phyloP scores from a whole-genome alignment of 1,139 yeast species.

The Pneumocystis canis region DNA sequence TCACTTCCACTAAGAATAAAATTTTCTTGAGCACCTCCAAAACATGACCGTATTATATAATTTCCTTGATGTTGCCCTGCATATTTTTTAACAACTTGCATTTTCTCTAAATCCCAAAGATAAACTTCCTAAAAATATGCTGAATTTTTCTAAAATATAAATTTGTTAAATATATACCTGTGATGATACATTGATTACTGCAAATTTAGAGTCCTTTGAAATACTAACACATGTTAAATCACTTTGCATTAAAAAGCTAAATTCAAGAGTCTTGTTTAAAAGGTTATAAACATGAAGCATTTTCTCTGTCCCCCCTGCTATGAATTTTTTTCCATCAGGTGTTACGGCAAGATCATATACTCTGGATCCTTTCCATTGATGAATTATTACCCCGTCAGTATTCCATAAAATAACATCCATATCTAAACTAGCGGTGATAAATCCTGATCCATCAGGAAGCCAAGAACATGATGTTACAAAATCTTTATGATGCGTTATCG shows the following conservation, averaged over 20 bases:
- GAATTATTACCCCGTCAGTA: conserved; percentile 30
- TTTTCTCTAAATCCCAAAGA: conserved; percentile 50
- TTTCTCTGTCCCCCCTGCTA: conserved; percentile 50
- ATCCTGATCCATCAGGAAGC: conserved; percentile 46
- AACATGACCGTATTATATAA: conserved; percentile 60
- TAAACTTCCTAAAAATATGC: conserved; percentile 45
- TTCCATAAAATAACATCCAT: conserved; percentile 52
- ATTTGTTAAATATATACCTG: conserved; percentile 29
- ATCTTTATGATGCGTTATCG: conserved; percentile 19
- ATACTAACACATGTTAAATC: conserved; percentile 36
- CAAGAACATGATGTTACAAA: conserved; percentile 58
- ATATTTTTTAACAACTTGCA: conserved; percentile 42
- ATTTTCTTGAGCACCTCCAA: conserved; percentile 57
- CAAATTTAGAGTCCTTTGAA: conserved; percentile 28
- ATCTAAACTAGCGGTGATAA: conserved; percentile 68
- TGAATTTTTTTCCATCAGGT: conserved; percentile 45
- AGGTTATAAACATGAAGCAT: conserved; percentile 37
- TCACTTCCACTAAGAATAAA: conserved; percentile 70
- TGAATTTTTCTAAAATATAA: conserved; percentile 41
- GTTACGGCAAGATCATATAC: conserved; percentile 60
- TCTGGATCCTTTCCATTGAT: conserved; percentile 33
- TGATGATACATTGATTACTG: conserved; percentile 6
- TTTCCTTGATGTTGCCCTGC: conserved; percentile 60
- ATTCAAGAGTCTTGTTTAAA: conserved; percentile 22
- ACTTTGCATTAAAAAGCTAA: conserved; percentile 29